These are phyloP conservation scores for Fusarium redolens DNA, from an alignment of 2,329 filamentous ascomycete species.

Conservation along the genomic window DNA sequence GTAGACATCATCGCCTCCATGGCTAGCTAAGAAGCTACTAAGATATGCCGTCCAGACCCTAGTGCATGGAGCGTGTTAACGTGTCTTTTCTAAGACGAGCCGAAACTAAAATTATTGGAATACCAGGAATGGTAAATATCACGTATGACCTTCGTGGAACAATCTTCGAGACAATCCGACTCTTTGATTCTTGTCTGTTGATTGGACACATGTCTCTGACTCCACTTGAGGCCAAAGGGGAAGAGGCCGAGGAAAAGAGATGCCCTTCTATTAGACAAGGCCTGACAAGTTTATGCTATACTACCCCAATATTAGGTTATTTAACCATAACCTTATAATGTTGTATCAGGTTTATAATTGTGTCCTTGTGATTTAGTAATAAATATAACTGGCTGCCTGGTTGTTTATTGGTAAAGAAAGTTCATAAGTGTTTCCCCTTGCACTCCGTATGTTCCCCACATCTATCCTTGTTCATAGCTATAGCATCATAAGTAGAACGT, in stretches of 20 bases:
- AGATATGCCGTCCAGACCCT: background rate
- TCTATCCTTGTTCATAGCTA: background rate
- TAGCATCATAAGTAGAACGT: background rate
- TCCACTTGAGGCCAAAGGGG: background rate
- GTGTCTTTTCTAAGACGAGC: background rate
- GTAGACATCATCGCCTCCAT: conserved; percentile 2
- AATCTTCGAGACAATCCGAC: background rate
- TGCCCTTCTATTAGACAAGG: background rate
- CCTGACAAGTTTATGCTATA: background rate
- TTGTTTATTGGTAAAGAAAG: background rate
- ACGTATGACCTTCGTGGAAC: background rate
- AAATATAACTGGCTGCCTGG: background rate
- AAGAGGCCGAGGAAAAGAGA: background rate
- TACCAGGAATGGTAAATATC: background rate
- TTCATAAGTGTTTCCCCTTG: background rate
- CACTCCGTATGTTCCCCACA: background rate
- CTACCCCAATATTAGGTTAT: background rate
- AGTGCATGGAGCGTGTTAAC: conserved; percentile 7
- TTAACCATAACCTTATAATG: background rate
- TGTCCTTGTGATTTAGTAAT: background rate
- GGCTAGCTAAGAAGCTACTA: background rate
- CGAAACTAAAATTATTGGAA: background rate
- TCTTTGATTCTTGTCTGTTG: background rate
- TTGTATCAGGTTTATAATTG: background rate
- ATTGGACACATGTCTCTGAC: conserved; percentile 3